These are phyloP conservation scores for Alternaria longipes DNA, from an alignment of 2,329 filamentous ascomycete species.

Conservation along the genomic window DNA sequence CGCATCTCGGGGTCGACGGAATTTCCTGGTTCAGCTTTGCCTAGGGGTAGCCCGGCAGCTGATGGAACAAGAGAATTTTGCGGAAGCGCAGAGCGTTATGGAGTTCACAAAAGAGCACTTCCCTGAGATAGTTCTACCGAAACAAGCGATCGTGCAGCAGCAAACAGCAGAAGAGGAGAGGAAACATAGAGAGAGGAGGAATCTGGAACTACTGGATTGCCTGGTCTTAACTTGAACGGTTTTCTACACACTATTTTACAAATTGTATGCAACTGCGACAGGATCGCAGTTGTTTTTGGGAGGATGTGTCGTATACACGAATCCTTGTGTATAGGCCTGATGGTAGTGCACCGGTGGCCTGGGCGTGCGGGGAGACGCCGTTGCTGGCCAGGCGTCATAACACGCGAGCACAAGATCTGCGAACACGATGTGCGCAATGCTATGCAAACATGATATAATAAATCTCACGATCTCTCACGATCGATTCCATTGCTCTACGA, in stretches of 20 bases:
- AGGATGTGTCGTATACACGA: background rate
- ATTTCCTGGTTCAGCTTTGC: slow-evolving; percentile 43
- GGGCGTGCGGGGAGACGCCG: slow-evolving; percentile 10
- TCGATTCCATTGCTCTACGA: slow-evolving; percentile 13
- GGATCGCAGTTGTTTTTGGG: slow-evolving; percentile 1
- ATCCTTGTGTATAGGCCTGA: background rate
- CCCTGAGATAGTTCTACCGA: slow-evolving; percentile 40
- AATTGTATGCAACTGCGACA: background rate
- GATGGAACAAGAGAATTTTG: slow-evolving; percentile 39
- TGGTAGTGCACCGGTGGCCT: slow-evolving; percentile 13
- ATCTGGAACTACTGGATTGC: slow-evolving; percentile 39
- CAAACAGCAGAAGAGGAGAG: slow-evolving; percentile 8
- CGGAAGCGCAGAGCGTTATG: slow-evolving; percentile 43
- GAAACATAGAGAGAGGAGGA: slow-evolving; percentile 26
- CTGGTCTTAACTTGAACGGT: slow-evolving; percentile 31
- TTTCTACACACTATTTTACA: background rate
- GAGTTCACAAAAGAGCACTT: slow-evolving; percentile 44
- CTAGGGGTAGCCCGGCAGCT: slow-evolving; percentile 42
- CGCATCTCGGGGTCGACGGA: slow-evolving; percentile 20
- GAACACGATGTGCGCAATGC: background rate
- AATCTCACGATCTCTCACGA: background rate
- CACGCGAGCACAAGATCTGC: background rate
- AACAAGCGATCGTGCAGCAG: slow-evolving; percentile 10
- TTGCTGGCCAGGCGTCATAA: background rate
- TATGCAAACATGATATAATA: background rate